phyloP scores from a whole-genome alignment of 495 filamentous ascomycete genomes.

The Penicillium salamii region DNA sequence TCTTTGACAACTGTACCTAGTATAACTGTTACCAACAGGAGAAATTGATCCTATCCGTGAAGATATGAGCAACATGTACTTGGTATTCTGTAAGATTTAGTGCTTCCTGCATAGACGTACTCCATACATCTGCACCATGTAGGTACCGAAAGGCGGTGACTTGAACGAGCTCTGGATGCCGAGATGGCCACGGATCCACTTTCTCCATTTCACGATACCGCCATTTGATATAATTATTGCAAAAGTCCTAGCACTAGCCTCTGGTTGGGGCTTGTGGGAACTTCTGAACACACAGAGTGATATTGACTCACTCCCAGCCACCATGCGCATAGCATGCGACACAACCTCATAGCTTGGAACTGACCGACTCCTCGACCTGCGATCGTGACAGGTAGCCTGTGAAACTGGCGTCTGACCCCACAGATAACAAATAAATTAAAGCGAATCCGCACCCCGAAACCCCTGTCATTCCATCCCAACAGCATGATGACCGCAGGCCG shows the following conservation, averaged over 20 bases:
- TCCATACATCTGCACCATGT: neutral
- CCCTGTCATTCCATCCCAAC: neutral
- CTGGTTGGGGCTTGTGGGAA: too few species aligned
- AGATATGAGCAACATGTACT: too few species aligned
- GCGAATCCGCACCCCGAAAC: neutral
- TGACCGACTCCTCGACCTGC: neutral
- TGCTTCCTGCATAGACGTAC: too few species aligned
- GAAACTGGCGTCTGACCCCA: neutral
- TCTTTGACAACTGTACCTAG: slow-evolving; percentile 26
- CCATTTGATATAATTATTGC: neutral
- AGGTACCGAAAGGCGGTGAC: slow-evolving; percentile 6
- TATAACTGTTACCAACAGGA: slow-evolving; percentile 14
- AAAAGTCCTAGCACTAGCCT: neutral
- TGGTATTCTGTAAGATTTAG: too few species aligned
- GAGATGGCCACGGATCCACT: slow-evolving; percentile 27
- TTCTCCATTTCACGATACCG: slow-evolving; percentile 7
- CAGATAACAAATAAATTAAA: slow-evolving; percentile 4
- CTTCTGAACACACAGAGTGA: too few species aligned
- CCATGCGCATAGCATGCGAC: slow-evolving; percentile 18
- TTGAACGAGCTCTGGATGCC: slow-evolving; percentile 3
- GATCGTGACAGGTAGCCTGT: neutral
- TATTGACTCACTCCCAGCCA: slow-evolving; percentile 4
- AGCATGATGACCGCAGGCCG: slow-evolving; percentile 18
- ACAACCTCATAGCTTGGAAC: neutral
- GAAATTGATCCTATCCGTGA: slow-evolving; percentile 25